Evolutionary conservation across 306 rosid genomes (phyloP).

Genomic region (Prinsepia uniflora): DNA sequence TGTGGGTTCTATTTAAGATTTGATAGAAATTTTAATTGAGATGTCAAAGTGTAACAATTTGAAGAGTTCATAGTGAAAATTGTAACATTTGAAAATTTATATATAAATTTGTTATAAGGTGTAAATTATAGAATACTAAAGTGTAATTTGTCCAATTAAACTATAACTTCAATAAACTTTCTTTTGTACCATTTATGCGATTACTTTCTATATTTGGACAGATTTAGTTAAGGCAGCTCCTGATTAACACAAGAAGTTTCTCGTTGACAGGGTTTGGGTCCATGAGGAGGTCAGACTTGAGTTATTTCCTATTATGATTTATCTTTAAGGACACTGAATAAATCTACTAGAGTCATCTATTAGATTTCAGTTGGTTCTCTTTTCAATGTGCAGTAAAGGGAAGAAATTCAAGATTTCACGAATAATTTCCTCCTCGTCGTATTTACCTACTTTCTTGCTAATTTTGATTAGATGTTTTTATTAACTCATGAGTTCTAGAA

Average conservation of each 20-base stretch:
- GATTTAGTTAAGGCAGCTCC: constrained; percentile 90
- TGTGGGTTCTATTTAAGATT: no score
- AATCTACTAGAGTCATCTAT: neutral
- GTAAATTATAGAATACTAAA: no score
- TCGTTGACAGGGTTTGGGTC: constrained; percentile 79
- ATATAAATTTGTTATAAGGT: no score
- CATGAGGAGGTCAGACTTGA: constrained; percentile 74
- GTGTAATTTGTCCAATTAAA: no score
- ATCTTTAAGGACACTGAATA: neutral
- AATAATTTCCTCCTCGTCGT: neutral
- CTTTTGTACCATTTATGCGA: no score
- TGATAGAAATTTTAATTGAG: no score
- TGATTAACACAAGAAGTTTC: constrained; percentile 87
- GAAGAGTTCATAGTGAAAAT: no score
- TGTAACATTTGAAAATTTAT: no score
- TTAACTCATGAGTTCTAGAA: neutral
- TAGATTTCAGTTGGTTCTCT: neutral
- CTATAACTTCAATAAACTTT: no score
- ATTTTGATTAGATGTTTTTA: neutral
- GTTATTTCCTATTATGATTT: constrained; percentile 18
- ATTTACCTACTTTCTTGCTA: neutral
- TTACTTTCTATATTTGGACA: constrained; percentile 23
- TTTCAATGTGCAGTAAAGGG: constrained; percentile 12
- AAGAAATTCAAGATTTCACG: neutral
- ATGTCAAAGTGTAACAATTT: no score